A percentile compares a stretch with the other conserved stretches of the same genome.
These are phyloP conservation scores for Bocquillonia castaneifolia DNA, from an alignment of 441 rosid genomes.

Conservation along the genomic window DNA sequence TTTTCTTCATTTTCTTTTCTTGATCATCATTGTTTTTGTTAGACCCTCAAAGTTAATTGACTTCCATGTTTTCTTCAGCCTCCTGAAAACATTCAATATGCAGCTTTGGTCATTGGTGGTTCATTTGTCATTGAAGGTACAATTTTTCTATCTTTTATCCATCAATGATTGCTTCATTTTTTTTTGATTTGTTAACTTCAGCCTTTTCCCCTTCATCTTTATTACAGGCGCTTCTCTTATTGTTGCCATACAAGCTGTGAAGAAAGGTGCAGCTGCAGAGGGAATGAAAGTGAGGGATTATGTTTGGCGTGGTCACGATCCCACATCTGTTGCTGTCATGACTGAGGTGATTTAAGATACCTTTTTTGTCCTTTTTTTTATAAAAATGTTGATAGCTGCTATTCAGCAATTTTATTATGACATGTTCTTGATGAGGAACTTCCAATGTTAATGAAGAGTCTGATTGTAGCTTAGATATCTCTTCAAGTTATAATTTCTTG, in stretches of 20 bases:
- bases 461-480: not conserved
- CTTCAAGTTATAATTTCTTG: not conserved
- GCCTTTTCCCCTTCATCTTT: slow-evolving; percentile 3
- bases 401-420: not conserved
- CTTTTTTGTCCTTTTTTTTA: not conserved
- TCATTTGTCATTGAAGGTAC: slow-evolving; percentile 94
- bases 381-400: not conserved
- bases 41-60: slow-evolving; percentile 24
- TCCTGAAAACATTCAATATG: slow-evolving; percentile 72
- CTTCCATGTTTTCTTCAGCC: slow-evolving; percentile 49
- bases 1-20: slow-evolving; percentile 14
- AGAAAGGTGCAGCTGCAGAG: slow-evolving; percentile 94
- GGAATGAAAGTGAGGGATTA: slow-evolving; percentile 92
- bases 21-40: slow-evolving; percentile 11
- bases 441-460: not conserved
- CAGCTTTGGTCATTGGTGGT: slow-evolving; percentile 94
- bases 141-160: not conserved
- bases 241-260: slow-evolving; percentile 96
- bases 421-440: not conserved
- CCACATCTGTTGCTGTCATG: slow-evolving; percentile 98
- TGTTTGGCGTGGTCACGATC: slow-evolving; percentile 99
- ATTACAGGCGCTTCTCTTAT: slow-evolving; percentile 82
- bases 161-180: not conserved
- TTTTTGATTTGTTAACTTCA: not conserved
- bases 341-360: slow-evolving; percentile 59